Base-by-base conservation (phyloP, 2,329 filamentous ascomycete genomes). In the Fusarium protoensiforme region DNA sequence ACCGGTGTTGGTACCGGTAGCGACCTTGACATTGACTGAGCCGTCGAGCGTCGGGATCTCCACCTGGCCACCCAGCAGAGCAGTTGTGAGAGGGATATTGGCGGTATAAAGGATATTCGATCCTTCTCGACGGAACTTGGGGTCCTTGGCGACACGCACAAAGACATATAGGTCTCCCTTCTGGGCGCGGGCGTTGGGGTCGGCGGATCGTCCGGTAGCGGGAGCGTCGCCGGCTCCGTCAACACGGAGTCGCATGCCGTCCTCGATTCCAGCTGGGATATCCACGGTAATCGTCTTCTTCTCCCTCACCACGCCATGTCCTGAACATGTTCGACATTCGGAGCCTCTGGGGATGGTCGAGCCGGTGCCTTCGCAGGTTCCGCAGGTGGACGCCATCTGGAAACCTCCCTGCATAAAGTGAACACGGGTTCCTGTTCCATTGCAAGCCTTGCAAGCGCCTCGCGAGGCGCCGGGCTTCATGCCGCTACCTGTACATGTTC, bases 51-150 rank as follows among this genome's bases (percentile, higher is more conserved):
- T 99, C 3, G 96, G 96, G 27, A 99, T 90, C 14, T 88, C 91
- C 69, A 97, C 93, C 81, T 98, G 95, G 65, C 96, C 96, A 77
- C 96, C 96, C 1, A 99, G 89, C 22, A 98, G 84, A 8, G 96
- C 96, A 11, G 96, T 99, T 5, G 96, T 98, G 64, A 99, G 87
- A 18, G 96, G 96, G 69, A 99, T 93, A 13, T 91, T 92, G 16
- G 96, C 95, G 2, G 95, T 98, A 84, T 98, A 96, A 7, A 98
- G 88, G 57, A 99, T 93, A 80, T 99, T 95, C 57, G 94, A 93
- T 53, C 96, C 96, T 54, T 91, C 90, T 67, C 96, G 92, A 74
- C 91, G 94, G 86, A 98, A 99, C 80, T 96, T 95, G 43, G 93
- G 89, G 81, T 99, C 96, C 29, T 94, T 87, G n/a, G 94, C 92